phyloP scores from a whole-genome alignment of 441 rosid genomes.

The Omphalea diandra region DNA sequence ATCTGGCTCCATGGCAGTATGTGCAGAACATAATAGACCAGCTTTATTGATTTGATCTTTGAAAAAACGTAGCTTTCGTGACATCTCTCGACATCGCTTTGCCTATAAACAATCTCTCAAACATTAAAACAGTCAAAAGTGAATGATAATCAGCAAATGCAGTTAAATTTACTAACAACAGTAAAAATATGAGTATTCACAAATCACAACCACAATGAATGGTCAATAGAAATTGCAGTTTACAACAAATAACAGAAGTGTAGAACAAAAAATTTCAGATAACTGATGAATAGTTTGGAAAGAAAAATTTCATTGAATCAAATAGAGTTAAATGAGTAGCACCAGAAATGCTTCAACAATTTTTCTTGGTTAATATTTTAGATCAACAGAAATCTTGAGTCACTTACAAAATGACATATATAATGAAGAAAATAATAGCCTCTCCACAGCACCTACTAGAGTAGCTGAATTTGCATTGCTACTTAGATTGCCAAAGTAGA shows the following conservation, averaged over 20 bases:
- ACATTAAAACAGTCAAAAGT: slow-evolving; percentile 27
- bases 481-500: background rate
- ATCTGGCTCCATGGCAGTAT: slow-evolving; percentile 67
- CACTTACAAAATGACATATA: background rate
- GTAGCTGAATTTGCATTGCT: background rate
- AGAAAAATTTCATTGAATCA: background rate
- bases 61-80: slow-evolving; percentile 86
- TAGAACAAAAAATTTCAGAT: background rate
- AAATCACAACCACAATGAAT: background rate
- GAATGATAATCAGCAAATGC: background rate
- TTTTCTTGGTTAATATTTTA: background rate
- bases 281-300: background rate
- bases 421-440: no score
- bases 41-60: slow-evolving; percentile 95
- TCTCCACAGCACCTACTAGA: background rate
- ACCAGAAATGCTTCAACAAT: background rate
- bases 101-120: slow-evolving; percentile 55
- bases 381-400: background rate
- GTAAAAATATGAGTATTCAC: background rate
- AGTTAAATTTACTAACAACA: slow-evolving; percentile 7
- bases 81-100: slow-evolving; percentile 98
- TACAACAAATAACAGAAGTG: no score
- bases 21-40: slow-evolving; percentile 60
- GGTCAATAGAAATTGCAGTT: background rate
- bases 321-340: background rate